These are phyloP conservation scores for Vachellia pachyceras DNA, from an alignment of 306 rosid species.

Conservation along the genomic window DNA sequence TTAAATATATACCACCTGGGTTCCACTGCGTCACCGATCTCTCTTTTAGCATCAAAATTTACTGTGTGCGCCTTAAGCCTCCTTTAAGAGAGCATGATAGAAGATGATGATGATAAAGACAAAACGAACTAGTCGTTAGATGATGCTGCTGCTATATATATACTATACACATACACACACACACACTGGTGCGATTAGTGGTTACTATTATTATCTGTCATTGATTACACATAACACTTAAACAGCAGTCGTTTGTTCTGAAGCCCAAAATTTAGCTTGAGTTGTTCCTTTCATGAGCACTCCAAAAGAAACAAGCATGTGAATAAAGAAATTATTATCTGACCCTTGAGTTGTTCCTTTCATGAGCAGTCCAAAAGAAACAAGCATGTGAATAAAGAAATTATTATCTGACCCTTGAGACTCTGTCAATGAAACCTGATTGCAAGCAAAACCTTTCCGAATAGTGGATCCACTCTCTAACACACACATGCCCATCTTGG, in stretches of 20 bases:
- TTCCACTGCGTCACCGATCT: background rate
- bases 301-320: background rate
- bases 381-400: background rate
- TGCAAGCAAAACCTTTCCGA: background rate
- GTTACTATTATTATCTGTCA: conserved; percentile 27
- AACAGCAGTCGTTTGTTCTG: conserved; percentile 44
- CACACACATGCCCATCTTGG: background rate
- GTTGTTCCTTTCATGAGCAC: background rate
- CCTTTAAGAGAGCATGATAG: background rate
- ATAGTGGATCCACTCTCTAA: background rate
- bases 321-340: background rate
- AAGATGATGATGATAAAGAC: conserved; percentile 16
- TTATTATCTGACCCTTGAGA: background rate
- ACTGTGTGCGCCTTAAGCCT: background rate
- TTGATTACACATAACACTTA: conserved; percentile 29
- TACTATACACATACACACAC: too few species aligned
- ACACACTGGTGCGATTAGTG: conserved; percentile 21
- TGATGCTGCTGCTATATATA: background rate
- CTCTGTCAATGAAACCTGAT: background rate
- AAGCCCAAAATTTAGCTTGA: conserved; percentile 11
- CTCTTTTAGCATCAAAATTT: background rate
- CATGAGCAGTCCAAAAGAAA: background rate
- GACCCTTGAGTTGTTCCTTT: conserved; percentile 4
- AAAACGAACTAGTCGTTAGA: conserved; percentile 27
- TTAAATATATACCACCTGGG: background rate